These are phyloP conservation scores for Hypoxylon sp. DNA, from an alignment of 2,329 filamentous ascomycete species.

Conservation along the genomic window DNA sequence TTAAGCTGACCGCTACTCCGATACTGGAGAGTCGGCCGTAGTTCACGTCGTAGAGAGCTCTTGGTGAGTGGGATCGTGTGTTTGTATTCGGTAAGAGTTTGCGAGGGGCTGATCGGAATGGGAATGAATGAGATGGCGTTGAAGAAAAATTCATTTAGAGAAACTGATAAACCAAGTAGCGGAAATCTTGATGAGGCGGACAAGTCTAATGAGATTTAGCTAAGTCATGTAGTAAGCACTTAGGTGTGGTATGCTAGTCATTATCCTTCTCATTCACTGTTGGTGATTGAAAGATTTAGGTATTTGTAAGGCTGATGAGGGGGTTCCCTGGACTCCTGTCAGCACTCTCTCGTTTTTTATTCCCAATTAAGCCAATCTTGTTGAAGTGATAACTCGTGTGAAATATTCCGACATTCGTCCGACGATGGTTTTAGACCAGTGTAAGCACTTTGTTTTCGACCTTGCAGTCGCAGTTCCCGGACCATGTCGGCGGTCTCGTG, in stretches of 20 bases:
- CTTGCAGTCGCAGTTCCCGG: slow-evolving; percentile 35
- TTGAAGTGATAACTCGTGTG: slow-evolving; percentile 1
- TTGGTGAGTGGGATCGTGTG: slow-evolving; percentile 33
- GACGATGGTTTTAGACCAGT: slow-evolving; percentile 21
- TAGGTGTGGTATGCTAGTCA: slow-evolving; percentile 35
- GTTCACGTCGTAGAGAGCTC: slow-evolving; percentile 29
- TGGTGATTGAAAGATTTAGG: slow-evolving; percentile 6
- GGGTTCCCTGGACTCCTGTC: slow-evolving; percentile 28
- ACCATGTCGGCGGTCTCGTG: slow-evolving; percentile 32
- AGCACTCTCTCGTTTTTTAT: slow-evolving; percentile 26
- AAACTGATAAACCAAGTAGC: slow-evolving; percentile 17
- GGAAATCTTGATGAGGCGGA: slow-evolving; percentile 5
- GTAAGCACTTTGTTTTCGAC: slow-evolving; percentile 43
- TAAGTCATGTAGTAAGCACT: slow-evolving; percentile 32
- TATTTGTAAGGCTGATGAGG: slow-evolving; percentile 29
- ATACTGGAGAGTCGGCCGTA: slow-evolving; percentile 46
- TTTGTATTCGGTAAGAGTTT: slow-evolving; percentile 31
- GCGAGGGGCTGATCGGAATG: slow-evolving; percentile 28
- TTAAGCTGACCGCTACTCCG: slow-evolving; percentile 54
- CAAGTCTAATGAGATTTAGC: slow-evolving; percentile 1
- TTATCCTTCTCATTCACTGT: slow-evolving; percentile 11
- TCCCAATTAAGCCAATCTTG: slow-evolving; percentile 10
- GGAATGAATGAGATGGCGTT: slow-evolving; percentile 21
- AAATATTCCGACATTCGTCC: slow-evolving; percentile 33
- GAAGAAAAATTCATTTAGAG: slow-evolving; percentile 14